These are phyloP conservation scores for Diaporthe sp. DNA, from an alignment of 2,329 filamentous ascomycete genomes.

Conservation along the genomic window DNA sequence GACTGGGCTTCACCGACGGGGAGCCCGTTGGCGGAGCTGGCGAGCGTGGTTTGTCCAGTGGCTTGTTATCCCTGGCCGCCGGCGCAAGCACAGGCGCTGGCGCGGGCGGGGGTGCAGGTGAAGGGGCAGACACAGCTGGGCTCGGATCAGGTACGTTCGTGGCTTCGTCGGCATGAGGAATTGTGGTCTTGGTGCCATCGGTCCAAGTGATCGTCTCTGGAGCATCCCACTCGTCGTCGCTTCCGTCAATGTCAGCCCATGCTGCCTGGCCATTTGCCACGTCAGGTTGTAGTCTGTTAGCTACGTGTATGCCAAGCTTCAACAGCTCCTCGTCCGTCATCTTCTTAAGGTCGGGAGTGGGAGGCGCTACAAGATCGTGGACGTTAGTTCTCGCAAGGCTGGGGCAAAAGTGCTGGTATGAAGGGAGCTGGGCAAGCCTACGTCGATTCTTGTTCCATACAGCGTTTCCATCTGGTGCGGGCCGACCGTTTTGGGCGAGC, in stretches of 20 bases:
- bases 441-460: slow-evolving; percentile 94
- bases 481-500: slow-evolving; percentile 48
- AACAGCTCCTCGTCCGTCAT: slow-evolving; percentile 89
- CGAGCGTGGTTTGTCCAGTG: slow-evolving; percentile 57
- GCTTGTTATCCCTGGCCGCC: slow-evolving; percentile 40
- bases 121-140: slow-evolving; percentile 42
- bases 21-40: slow-evolving; percentile 44
- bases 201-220: slow-evolving; percentile 89
- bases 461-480: slow-evolving; percentile 76
- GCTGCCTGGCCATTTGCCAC: slow-evolving; percentile 75
- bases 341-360: slow-evolving; percentile 79
- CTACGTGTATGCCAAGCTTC: slow-evolving; percentile 88
- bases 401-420: not conserved
- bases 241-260: slow-evolving; percentile 86
- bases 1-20: slow-evolving; percentile 55
- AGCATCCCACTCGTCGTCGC: slow-evolving; percentile 89
- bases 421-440: slow-evolving; percentile 53
- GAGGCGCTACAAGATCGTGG: slow-evolving; percentile 58
- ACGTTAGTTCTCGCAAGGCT: slow-evolving; percentile 32
- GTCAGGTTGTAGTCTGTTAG: slow-evolving; percentile 80
- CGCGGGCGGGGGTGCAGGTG: slow-evolving; percentile 37
- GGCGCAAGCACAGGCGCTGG: slow-evolving; percentile 39
- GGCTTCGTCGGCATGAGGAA: slow-evolving; percentile 71
- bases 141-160: slow-evolving; percentile 39
- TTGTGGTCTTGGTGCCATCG: slow-evolving; percentile 84